These are phyloP conservation scores for Yamadazyma jaroonii DNA, from an alignment of 1,139 yeast genomes.

Conservation along the genomic window DNA sequence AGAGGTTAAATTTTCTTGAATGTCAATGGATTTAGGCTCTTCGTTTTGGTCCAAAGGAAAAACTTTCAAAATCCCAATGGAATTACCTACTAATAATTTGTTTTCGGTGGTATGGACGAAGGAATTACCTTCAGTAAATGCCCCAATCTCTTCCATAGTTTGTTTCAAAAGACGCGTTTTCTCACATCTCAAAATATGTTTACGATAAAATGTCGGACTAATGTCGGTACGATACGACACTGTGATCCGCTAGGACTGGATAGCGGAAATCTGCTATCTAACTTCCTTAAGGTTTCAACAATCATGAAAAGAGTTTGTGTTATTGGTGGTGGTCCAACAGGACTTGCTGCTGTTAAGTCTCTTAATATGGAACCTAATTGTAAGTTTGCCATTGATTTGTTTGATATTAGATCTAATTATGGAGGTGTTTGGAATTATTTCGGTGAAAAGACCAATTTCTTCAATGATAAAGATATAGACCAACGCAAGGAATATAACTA, in stretches of 20 bases:
- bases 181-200: neutral
- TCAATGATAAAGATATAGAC: conserved; percentile 30
- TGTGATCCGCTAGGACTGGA: neutral
- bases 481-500: conserved; percentile 18
- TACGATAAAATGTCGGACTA: neutral
- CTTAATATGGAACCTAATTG: conserved; percentile 36
- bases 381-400: conserved; percentile 35
- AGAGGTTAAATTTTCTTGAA: conserved; percentile 40
- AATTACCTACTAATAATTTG: conserved; percentile 48
- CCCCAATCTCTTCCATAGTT: conserved; percentile 24
- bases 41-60: conserved; percentile 44
- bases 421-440: conserved; percentile 53
- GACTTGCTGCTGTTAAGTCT: conserved; percentile 49
- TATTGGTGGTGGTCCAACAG: conserved; percentile 54
- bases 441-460: conserved; percentile 20
- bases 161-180: conserved; percentile 7
- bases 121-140: conserved; percentile 49
- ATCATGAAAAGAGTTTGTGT: conserved; percentile 15
- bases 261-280: neutral
- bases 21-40: conserved; percentile 57
- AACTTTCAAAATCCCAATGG: conserved; percentile 50
- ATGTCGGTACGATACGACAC: neutral
- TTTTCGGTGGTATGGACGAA: conserved; percentile 33
- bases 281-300: neutral
- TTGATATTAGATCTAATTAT: conserved; percentile 36